A percentile compares a stretch with the other conserved stretches of the same genome.
Conservation (phyloP, 192 early-diverging fungal species). For the Coemansia sp. region DNA sequence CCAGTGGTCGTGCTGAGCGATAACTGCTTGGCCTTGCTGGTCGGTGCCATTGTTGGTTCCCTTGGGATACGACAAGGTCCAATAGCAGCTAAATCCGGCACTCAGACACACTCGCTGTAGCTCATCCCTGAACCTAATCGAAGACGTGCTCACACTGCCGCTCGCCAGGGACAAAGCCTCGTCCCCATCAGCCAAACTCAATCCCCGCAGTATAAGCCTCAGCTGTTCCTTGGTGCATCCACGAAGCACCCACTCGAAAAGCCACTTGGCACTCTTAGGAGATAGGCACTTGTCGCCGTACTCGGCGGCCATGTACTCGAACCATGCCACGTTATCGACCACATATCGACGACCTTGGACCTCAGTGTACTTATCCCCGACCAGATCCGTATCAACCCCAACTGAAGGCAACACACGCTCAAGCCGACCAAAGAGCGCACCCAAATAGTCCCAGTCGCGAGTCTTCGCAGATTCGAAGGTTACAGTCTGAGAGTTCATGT, state of each 20-base stretch:
- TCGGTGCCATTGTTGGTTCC: background rate
- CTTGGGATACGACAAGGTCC: conserved; percentile 8
- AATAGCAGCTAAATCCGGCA: conserved; percentile 30
- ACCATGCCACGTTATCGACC: conserved; percentile 4
- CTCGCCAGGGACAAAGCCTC: background rate
- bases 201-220: conserved; percentile 11
- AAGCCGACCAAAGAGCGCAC: conserved; percentile 5
- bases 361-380: background rate
- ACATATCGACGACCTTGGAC: background rate
- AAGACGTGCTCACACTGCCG: background rate
- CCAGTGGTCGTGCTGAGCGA: conserved; percentile 8
- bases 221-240: conserved; percentile 12
- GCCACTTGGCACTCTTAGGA: conserved; percentile 1
- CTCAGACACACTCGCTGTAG: conserved; percentile 31
- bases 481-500: background rate
- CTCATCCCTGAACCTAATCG: conserved; percentile 21
- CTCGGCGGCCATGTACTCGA: conserved; percentile 3
- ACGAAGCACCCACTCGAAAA: conserved; percentile 15
- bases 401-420: conserved; percentile 3
- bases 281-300: background rate
- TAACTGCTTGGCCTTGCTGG: background rate
- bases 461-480: background rate
- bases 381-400: background rate
- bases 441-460: conserved; percentile 1
- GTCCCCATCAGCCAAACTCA: conserved; percentile 12